Evolutionary conservation across 805 yeast genomes (phyloP).

Genomic region (Ogataea minuta): DNA sequence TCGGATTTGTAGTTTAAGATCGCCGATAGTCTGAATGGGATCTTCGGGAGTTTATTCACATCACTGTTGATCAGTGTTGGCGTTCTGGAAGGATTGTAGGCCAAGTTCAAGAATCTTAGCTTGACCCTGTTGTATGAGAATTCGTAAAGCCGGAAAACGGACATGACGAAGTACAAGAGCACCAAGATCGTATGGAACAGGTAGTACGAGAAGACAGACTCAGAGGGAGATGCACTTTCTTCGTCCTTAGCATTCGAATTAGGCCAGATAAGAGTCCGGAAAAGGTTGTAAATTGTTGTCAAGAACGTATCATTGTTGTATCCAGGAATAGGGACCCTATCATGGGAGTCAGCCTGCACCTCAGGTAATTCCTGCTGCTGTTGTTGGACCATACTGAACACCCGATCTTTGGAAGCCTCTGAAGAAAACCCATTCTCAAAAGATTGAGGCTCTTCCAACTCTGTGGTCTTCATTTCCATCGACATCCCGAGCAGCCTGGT

Average conservation of each 20-base stretch:
- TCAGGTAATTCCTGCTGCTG: conserved; percentile 10
- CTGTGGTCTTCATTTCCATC: conserved; percentile 14
- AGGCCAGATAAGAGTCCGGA: conserved; percentile 22
- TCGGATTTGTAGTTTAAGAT: conserved; percentile 71
- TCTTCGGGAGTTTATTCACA: conserved; percentile 65
- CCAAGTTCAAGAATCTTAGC: conserved; percentile 56
- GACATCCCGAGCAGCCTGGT: conserved; percentile 8
- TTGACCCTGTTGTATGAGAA: conserved; percentile 50
- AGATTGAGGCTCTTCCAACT: conserved; percentile 8
- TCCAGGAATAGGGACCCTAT: conserved; percentile 18
- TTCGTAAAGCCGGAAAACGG: conserved; percentile 52
- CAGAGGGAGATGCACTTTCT: conserved; percentile 2
- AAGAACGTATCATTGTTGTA: conserved; percentile 21
- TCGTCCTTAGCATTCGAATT: conserved; percentile 9
- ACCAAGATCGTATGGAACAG: conserved; percentile 51
- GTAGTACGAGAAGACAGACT: conserved; percentile 25
- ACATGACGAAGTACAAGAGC: conserved; percentile 51
- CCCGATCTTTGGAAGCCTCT: conserved; percentile 10
- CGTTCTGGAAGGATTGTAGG: conserved; percentile 69
- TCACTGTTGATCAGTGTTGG: conserved; percentile 88
- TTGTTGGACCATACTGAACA: conserved; percentile 13
- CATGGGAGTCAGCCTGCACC: conserved; percentile 5
- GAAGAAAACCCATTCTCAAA: conserved; percentile 10
- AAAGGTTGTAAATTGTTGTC: conserved; percentile 19
- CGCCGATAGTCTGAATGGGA: conserved; percentile 75